Percentiles rank a stretch among this genome's conserved stretches.
Evolutionary conservation across 2,329 filamentous ascomycete genomes (phyloP).

Genomic region (Xylaria sp.): DNA sequence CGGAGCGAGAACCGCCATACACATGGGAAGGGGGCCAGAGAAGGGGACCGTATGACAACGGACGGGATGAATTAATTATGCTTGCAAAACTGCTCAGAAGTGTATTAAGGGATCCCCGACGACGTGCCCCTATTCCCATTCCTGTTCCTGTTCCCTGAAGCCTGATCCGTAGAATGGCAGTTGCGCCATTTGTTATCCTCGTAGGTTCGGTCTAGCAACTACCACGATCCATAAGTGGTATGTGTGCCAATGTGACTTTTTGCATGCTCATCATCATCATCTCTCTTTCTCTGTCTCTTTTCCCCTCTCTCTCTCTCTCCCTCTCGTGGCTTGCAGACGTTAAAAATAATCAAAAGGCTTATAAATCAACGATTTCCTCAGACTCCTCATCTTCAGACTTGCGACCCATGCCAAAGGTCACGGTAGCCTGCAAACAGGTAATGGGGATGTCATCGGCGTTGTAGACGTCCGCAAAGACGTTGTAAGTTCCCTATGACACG

Average conservation of each 20-base stretch:
- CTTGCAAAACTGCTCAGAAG: constrained; percentile 16
- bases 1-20: not conserved
- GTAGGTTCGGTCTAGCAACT: no score
- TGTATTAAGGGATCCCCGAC: constrained; percentile 16
- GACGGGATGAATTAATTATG: not conserved
- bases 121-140: not conserved
- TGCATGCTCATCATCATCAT: no score
- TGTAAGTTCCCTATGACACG: constrained; percentile 70
- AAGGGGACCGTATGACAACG: no score
- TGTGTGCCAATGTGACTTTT: no score
- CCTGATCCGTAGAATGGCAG: no score
- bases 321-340: not conserved
- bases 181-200: no score
- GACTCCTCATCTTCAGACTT: constrained; percentile 13
- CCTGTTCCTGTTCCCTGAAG: no score
- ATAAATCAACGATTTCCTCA: constrained; percentile 6
- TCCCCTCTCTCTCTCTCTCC: not conserved
- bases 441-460: constrained; percentile 67
- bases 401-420: constrained; percentile 53
- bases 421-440: constrained; percentile 76
- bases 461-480: constrained; percentile 79
- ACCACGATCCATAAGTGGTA: no score
- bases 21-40: no score
- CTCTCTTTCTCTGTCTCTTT: not conserved
- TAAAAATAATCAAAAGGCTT: not conserved